Conservation (phyloP, 441 rosid species). For the Biscutella laevigata region DNA sequence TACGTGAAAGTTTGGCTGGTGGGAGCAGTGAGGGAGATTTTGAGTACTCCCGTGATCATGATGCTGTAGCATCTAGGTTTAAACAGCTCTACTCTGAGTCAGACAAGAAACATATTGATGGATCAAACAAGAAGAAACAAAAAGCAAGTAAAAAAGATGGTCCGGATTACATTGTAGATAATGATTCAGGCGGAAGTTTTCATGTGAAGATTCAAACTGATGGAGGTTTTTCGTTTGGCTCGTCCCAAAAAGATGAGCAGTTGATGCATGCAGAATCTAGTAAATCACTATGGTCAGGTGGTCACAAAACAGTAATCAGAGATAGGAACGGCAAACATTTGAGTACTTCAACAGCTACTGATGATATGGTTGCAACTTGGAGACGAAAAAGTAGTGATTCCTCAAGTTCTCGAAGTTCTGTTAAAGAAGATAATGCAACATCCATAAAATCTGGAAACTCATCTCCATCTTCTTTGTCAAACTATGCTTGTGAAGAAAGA, state of each 20-base stretch:
- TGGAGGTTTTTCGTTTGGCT: conserved; percentile 74
- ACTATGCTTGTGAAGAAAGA: conserved; percentile 54
- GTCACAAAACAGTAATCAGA: conserved; percentile 31
- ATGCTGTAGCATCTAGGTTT: conserved; percentile 42
- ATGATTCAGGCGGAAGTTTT: conserved; percentile 36
- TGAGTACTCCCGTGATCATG: conserved; percentile 65
- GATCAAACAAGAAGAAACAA: conserved; percentile 36
- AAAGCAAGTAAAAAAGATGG: conserved; percentile 41
- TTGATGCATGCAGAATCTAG: conserved; percentile 48
- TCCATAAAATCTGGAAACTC: conserved; percentile 57
- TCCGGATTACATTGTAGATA: conserved; percentile 33
- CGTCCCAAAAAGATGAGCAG: conserved; percentile 64
- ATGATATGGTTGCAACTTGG: conserved; percentile 69
- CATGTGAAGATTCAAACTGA: conserved; percentile 47
- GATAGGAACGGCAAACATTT: conserved; percentile 45
- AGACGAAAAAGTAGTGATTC: conserved; percentile 70
- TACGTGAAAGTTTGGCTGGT: conserved; percentile 74
- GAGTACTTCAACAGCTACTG: conserved; percentile 47
- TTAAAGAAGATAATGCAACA: conserved; percentile 53
- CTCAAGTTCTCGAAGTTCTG: conserved; percentile 57
- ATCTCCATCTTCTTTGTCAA: conserved; percentile 60
- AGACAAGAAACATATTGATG: conserved; percentile 44
- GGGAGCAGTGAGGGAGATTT: conserved; percentile 81
- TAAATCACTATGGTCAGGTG: conserved; percentile 62
- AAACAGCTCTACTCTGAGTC: conserved; percentile 39